Evolutionary conservation across 805 yeast genomes (phyloP), one percentile per base, ranked within the genome.

Genomic region (Soucietia sequanensis): DNA sequence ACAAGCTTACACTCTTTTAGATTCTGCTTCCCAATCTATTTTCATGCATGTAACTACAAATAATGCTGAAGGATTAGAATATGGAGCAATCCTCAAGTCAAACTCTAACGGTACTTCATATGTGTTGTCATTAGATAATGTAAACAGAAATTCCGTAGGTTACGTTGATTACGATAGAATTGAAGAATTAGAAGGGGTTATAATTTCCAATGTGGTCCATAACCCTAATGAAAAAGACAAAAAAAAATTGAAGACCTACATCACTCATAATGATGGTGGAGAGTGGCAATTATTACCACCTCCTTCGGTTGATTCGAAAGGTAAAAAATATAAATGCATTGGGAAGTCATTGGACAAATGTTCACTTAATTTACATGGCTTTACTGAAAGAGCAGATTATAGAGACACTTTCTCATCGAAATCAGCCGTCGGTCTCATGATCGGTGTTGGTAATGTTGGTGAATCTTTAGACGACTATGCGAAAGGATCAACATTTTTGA

Each of bases 361-460:
- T 48, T 80, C 95, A 0, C 72, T 91, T 48, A 84, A 91, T 54
- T 59, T 91, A 30, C 97, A 89, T 55, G 95, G 98, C 0, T 90
- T 75, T 57, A 90, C 97, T 2, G 97, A 91, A 56, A 72, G 96
- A 44, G 62, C 63, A 3, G 97, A 90, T 56, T 72, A 75, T 36
- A 75, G 96, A 48, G 97, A 91, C 52, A 82, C 95, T 0, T 86
- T 68, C 47, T 84, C 95, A 0, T 89, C 98, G 0, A 80, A 86
- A 0, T 82, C 96, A 7, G 98, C 98, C 0, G 71, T 83, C 13
- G 99, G 99, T 1, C 62, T 89, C 62, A 62, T 91, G 73, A 68
- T 93, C 45, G 97, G 84, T n/a, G 78, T 84, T n/a, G 99, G 99
- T 20, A 89, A 84, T 53, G 96, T 88, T 33, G 98, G 97, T 5